phyloP scores from a whole-genome alignment of 176 grass and related monocot species.

The bread wheat (Triticum aestivum) region DNA sequence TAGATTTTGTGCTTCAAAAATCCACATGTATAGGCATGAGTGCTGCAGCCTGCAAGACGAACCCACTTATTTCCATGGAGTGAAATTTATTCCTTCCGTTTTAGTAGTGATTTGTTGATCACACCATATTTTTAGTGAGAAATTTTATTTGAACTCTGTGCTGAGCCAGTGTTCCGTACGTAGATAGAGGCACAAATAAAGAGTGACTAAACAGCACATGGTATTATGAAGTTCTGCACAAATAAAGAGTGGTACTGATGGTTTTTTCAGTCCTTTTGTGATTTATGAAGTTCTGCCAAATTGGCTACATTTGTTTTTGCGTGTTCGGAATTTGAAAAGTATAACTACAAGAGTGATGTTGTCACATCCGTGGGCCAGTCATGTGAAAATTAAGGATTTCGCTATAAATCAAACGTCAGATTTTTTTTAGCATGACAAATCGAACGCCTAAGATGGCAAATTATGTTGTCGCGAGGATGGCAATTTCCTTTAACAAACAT shows the following conservation, averaged over 20 bases:
- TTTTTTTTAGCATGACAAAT: too few species aligned
- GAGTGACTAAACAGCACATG: background rate
- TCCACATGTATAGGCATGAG: background rate
- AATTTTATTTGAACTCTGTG: background rate
- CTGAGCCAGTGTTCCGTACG: background rate
- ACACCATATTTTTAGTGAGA: background rate
- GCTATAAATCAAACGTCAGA: too few species aligned
- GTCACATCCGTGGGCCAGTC: background rate
- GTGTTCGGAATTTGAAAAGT: background rate
- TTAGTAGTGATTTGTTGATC: background rate
- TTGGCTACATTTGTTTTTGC: background rate
- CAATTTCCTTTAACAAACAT: too few species aligned
- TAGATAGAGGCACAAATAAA: background rate
- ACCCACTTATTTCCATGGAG: background rate
- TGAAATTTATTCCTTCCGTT: background rate
- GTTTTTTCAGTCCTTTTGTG: background rate
- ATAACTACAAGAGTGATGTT: background rate
- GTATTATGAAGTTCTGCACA: background rate
- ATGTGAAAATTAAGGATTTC: background rate
- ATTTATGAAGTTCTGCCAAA: background rate
- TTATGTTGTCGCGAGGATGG: too few species aligned
- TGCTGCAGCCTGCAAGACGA: background rate
- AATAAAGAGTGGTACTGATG: background rate
- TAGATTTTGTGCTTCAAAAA: background rate
- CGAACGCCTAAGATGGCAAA: too few species aligned